Evolutionary conservation across 805 yeast genomes (phyloP), one percentile per base, ranked within the genome.

Genomic region (Candida jianshihensis): DNA sequence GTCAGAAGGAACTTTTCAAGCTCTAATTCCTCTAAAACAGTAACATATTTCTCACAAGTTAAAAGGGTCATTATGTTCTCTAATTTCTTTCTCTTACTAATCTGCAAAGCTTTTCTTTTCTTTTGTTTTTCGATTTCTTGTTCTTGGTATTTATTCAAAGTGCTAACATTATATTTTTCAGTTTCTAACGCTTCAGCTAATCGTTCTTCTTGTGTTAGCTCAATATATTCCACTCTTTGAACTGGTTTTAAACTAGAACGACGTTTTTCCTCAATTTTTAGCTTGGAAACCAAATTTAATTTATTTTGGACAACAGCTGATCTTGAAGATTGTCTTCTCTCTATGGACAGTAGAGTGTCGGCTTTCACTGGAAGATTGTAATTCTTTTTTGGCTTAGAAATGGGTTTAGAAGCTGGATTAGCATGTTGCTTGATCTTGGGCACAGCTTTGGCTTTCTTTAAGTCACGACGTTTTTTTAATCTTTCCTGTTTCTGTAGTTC

Each of bases 141-240:
- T 49, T 89, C 94, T 48, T 81, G 75, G 53, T 84, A 92, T 49
- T 73, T 68, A 43, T 82, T 77, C 45, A 92, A 64, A 3, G 96
- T 82, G 19, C 75, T 64, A 3, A 77, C 63, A 56, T 92, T 92
- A 30, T 73, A 70, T 53, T 72, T 70, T 59, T 92, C 98, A 0
- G 97, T 92, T 47, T 80, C 82, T 31, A 78, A 64, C 1, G 98
- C 97, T 55, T 87, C 92, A n/a, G 71, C 80, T 31, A 67, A 38
- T 40, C 66, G 53, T 42, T 61, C 76, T 28, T 63, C 68, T 39
- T 68, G 70, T 2, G 70, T 64, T 39, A 64, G 37, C 43, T 73
- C 76, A 14, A 57, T 57, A 33, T 66, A 62, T 40, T 68, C 59
- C 8, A 59, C 54, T 20, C 64, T 56, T 1, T 60, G 56, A 5